A percentile compares a stretch with the other conserved stretches of the same genome.
Evolutionary conservation across 805 yeast genomes (phyloP).

Genomic region (Candida takata): DNA sequence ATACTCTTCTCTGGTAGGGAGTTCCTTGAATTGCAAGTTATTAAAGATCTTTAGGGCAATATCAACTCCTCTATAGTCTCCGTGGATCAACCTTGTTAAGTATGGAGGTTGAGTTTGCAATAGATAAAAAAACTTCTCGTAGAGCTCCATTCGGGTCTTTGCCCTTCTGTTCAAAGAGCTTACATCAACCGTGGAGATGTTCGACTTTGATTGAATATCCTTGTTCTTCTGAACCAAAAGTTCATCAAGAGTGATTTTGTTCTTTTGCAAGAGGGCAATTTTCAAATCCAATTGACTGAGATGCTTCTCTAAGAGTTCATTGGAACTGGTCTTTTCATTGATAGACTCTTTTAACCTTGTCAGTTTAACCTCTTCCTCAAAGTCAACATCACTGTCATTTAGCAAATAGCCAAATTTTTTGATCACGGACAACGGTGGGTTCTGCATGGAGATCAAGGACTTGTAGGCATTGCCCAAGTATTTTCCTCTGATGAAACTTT

Average conservation of each 20-base stretch:
- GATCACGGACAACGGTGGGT: slow-evolving; percentile 75
- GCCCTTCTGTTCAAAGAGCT: slow-evolving; percentile 26
- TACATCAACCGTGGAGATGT: slow-evolving; percentile 18
- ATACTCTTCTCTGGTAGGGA: slow-evolving; percentile 23
- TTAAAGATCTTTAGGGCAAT: slow-evolving; percentile 22
- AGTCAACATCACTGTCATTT: slow-evolving; percentile 66
- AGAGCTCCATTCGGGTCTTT: slow-evolving; percentile 51
- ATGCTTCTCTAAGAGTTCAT: slow-evolving; percentile 65
- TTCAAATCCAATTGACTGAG: slow-evolving; percentile 75
- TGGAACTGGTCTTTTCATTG: slow-evolving; percentile 58
- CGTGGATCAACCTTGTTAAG: slow-evolving; percentile 46
- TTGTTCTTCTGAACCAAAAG: slow-evolving; percentile 38
- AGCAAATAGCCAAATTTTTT: slow-evolving; percentile 69
- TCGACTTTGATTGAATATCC: slow-evolving; percentile 3
- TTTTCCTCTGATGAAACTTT: slow-evolving; percentile 62
- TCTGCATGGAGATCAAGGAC: slow-evolving; percentile 56
- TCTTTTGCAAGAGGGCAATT: slow-evolving; percentile 68
- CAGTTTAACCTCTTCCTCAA: slow-evolving; percentile 64
- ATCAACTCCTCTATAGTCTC: slow-evolving; percentile 25
- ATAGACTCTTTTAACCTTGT: slow-evolving; percentile 64
- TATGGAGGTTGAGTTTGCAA: slow-evolving; percentile 80
- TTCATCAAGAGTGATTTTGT: slow-evolving; percentile 73
- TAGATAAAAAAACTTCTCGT: slow-evolving; percentile 73
- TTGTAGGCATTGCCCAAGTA: slow-evolving; percentile 68
- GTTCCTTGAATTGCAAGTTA: slow-evolving; percentile 21